Evolutionary conservation across 805 yeast genomes (phyloP), one percentile per base, ranked within the genome.

Genomic region (Candida insectalens): DNA sequence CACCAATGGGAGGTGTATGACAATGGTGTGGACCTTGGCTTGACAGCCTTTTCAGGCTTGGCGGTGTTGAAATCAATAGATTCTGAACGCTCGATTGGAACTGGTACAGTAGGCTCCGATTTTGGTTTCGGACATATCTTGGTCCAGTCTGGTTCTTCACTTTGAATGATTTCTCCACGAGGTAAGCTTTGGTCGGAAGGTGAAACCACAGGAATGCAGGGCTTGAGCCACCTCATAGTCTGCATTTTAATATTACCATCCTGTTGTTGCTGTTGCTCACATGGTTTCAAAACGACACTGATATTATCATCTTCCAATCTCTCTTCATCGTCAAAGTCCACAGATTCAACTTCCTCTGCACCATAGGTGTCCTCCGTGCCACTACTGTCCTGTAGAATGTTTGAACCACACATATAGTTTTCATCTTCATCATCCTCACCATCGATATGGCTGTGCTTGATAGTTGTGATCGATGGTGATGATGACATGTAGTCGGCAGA

Each of bases 141-240:
- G n/a, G n/a, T n/a, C n/a, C n/a, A n/a, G n/a, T n/a, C n/a, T n/a
- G n/a, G n/a, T n/a, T n/a, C n/a, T n/a, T n/a, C n/a, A n/a, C n/a
- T n/a, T n/a, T 27, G 25, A 20, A 29, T 18, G 25, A 17, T 13
- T 13, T 17, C 32, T 7, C 7, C 23, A 7, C 12, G 23, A 21
- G 23, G 23, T 8, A 12, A 4, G n/a, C n/a, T n/a, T n/a, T n/a
- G n/a, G 33, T 33, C 21, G 6, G 39, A 28, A 4, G 47, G 42
- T 6, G 47, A 41, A 6, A 44, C 45, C 2, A 41, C 30, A 2
- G 56, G 53, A 15, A 33, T 33, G 17, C 41, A 47, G 10, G 57
- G 56, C 14, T 50, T 44, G 6, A 52, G 22, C 59, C 59, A 53
- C 38, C 47, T 52, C 49, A 53, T 43, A 2, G 59, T 53, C 34